Conservation (phyloP, 2,329 filamentous ascomycete genomes). For the Periconia sp. region DNA sequence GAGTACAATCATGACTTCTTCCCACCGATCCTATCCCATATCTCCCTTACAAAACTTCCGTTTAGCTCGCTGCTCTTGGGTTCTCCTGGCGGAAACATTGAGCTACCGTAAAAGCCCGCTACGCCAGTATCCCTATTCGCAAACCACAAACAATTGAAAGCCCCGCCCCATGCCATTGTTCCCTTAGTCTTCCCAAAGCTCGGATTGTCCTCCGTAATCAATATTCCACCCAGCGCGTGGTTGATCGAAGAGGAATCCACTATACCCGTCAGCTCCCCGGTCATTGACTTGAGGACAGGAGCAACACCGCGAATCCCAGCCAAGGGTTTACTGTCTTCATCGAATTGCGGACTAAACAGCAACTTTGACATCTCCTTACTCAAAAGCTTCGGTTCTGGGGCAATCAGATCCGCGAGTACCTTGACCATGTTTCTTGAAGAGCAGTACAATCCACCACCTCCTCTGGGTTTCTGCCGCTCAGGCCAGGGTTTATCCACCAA, state of each 20-base stretch:
- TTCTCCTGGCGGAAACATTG: conserved; percentile 20
- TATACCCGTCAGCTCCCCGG: conserved; percentile 11
- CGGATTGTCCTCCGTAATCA: conserved; percentile 16
- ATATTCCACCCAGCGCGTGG: conserved; percentile 17
- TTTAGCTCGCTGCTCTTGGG: conserved; percentile 10
- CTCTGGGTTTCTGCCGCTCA: conserved; percentile 6
- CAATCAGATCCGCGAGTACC: conserved; percentile 11
- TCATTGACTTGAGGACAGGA: conserved; percentile 15
- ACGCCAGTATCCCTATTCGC: conserved; percentile 16
- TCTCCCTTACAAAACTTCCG: conserved; percentile 14
- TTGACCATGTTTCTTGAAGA: conserved; percentile 6
- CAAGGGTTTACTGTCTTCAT: neutral
- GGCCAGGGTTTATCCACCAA: too few relatives aligned
- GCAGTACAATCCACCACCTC: conserved; percentile 14
- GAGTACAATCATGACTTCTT: too few relatives aligned
- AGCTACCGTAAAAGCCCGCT: conserved; percentile 19
- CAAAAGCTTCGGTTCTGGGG: conserved; percentile 6
- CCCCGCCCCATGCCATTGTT: conserved; percentile 24
- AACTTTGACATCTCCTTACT: conserved; percentile 1
- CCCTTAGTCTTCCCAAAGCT: conserved; percentile 14
- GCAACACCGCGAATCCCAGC: conserved; percentile 1
- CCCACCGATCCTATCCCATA: conserved; percentile 11
- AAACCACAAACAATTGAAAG: conserved; percentile 23
- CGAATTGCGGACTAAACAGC: conserved; percentile 10
- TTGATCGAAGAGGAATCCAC: conserved; percentile 10